A percentile compares a stretch with the other conserved stretches of the same genome.
Evolutionary conservation across 169 alveolate species (phyloP).

Genomic region (Plasmodium adleri): DNA sequence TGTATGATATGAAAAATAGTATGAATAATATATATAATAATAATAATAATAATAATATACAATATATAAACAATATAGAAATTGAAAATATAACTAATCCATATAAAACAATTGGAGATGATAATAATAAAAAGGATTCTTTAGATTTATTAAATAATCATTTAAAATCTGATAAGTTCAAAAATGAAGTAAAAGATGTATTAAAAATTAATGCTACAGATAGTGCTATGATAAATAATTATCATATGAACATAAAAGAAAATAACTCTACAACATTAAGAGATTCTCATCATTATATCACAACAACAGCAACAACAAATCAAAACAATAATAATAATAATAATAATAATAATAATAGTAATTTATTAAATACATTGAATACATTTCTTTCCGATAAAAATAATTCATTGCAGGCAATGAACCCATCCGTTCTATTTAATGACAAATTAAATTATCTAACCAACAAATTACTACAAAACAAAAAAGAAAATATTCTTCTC

Average conservation of each 20-base stretch:
- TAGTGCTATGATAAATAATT: neutral
- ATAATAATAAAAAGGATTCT: slow-evolving; percentile 1
- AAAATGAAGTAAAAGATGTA: slow-evolving; percentile 2
- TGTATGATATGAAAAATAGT: no score
- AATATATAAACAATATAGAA: neutral
- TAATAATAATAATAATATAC: neutral
- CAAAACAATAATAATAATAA: neutral
- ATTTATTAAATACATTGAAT: no score
- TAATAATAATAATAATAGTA: neutral
- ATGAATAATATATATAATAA: neutral
- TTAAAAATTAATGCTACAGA: slow-evolving; percentile 6
- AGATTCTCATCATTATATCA: neutral
- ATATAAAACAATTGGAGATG: neutral
- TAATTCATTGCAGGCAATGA: no score
- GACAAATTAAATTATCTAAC: no score
- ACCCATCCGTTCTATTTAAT: no score
- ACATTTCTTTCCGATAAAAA: no score
- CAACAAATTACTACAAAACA: no score
- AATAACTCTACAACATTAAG: no score
- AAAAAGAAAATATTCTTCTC: no score
- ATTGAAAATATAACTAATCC: neutral
- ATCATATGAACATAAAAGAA: no score
- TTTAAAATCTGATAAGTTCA: neutral
- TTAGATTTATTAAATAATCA: slow-evolving; percentile 1
- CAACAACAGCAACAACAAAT: neutral